Evolutionary conservation across 1,284 basidiomycete genomes (phyloP), one percentile per base, ranked within the genome.

Genomic region (Bondarzewia mesenterica): DNA sequence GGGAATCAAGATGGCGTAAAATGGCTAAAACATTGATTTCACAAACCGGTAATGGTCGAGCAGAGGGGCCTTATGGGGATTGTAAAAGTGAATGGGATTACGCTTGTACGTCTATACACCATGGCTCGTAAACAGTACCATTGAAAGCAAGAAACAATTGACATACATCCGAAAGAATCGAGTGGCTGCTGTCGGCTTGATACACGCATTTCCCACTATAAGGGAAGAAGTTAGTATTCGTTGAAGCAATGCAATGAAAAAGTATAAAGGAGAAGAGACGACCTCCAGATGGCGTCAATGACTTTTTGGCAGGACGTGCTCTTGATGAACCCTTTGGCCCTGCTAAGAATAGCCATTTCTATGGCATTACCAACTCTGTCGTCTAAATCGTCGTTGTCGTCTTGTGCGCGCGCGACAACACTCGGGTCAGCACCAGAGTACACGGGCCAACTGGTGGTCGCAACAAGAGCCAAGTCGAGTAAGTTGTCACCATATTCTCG

Each of bases 11-110:
- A 23, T 23, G 26, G 42, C 18, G 21, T 7, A 16, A 20, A 16
- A 42, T 5, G 43, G 25, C 21, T 21, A 25, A 25, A 5, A 35
- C 39, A 36, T 15, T 29, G 44, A n/a, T n/a, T n/a, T 22, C 26
- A 53, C 73, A 42, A 50, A 87, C 86, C 90, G 81, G 59, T 95
- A 93, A 64, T 97, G 93, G 61, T 97, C 93, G 4, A 97, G 76
- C 22, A 96, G 65, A 10, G 93, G 92, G 0, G 93, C 93, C 60
- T 83, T 91, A 61, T 91, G 84, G 1, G 93, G 93, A 61, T 97
- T 92, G 64, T 96, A 96, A 58, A 95, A 89, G 65, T 93, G 89
- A 32, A 96, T 80, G 1, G 93, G 92, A 27, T 81, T 89, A 46
- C 85, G 80, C 70, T 96, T 96, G 68, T 96, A 97, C 35, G 89